A percentile compares a stretch with the other conserved stretches of the same genome.
Conservation (phyloP, 2,329 filamentous ascomycete genomes). For the Aurifilum marmelostoma region DNA sequence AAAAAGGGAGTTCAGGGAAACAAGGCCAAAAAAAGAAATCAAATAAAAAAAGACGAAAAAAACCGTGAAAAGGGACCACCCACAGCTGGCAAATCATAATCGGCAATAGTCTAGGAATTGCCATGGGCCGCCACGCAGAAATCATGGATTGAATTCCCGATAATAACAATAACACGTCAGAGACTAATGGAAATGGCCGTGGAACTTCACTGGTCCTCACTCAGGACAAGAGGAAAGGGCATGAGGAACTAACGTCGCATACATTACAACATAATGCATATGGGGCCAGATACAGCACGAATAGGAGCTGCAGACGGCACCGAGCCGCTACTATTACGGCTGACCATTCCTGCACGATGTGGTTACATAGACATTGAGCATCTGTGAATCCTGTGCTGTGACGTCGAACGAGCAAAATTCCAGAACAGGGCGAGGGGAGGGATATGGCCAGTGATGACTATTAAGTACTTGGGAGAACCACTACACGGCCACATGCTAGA, state of each 20-base stretch:
- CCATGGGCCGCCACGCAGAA: not conserved
- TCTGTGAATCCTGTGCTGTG: not conserved
- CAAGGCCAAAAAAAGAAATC: too few species aligned
- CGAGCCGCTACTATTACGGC: not conserved
- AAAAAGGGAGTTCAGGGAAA: too few species aligned
- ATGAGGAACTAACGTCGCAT: not conserved
- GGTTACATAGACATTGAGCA: not conserved
- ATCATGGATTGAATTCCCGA: not conserved
- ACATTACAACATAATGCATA: constrained; percentile 1
- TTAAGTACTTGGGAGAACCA: not conserved
- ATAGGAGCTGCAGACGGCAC: not conserved
- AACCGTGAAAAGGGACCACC: not conserved
- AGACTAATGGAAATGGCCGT: not conserved
- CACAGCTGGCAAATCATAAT: not conserved
- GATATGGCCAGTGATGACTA: not conserved
- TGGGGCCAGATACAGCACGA: not conserved
- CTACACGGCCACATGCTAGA: not conserved
- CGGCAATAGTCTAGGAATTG: not conserved
- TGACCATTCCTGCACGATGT: not conserved
- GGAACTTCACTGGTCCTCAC: not conserved
- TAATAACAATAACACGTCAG: not conserved
- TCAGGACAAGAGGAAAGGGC: not conserved
- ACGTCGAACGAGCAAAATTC: not conserved
- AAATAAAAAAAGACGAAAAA: not conserved
- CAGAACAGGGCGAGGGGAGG: not conserved